Percentiles rank a stretch among this genome's conserved stretches.
Evolutionary conservation across 2,329 filamentous ascomycete species (phyloP).

Genomic region (Nothophoma quercina): DNA sequence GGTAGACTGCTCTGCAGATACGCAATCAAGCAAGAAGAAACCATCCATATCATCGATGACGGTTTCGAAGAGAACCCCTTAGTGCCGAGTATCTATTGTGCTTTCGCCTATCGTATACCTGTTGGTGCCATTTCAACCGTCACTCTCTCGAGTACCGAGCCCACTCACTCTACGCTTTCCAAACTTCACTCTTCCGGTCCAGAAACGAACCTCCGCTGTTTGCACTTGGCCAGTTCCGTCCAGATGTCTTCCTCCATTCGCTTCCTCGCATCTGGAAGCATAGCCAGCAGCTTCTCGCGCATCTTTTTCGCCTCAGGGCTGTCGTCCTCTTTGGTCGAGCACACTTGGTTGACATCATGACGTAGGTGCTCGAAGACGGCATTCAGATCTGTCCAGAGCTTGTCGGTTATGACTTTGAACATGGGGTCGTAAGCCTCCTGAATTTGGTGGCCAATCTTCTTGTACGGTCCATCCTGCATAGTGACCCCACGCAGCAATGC

Average conservation of each 20-base stretch:
- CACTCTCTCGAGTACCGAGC: no score
- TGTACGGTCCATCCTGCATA: not conserved
- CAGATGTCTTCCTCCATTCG: not conserved
- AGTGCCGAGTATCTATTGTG: no score
- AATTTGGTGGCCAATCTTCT: not conserved
- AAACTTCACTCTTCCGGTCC: no score
- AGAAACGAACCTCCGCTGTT: not conserved
- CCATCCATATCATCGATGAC: no score
- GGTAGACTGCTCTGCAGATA: no score
- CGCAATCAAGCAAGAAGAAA: no score
- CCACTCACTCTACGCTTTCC: no score
- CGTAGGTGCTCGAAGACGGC: slow-evolving; percentile 8
- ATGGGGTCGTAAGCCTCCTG: not conserved
- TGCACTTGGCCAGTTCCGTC: not conserved
- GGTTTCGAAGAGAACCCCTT: no score
- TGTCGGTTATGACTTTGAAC: not conserved
- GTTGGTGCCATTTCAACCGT: no score
- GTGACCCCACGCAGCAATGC: not conserved
- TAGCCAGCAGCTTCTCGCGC: slow-evolving; percentile 2
- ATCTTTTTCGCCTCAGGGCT: slow-evolving; percentile 4
- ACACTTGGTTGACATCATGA: slow-evolving; percentile 11
- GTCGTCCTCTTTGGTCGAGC: slow-evolving; percentile 15
- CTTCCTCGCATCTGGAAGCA: slow-evolving; percentile 6
- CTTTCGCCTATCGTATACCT: no score
- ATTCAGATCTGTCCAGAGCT: not conserved